A percentile compares a stretch with the other conserved stretches of the same genome.
These are phyloP conservation scores for Cenococcum geophilum DNA, from an alignment of 495 filamentous ascomycete species.

Conservation along the genomic window DNA sequence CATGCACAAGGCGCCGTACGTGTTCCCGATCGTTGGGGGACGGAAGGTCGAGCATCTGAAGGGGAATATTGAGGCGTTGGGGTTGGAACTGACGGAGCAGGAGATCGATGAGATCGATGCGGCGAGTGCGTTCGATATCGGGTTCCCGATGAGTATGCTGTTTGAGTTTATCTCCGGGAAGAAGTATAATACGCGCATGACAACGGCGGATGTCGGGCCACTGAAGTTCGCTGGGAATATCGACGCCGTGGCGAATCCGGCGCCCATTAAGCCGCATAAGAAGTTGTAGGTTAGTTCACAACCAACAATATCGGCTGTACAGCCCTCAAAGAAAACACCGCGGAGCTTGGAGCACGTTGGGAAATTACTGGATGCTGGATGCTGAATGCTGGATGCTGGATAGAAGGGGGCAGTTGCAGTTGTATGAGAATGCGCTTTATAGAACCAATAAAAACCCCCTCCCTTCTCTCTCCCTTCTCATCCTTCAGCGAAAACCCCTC, in stretches of 20 bases:
- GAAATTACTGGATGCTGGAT: too few relatives aligned
- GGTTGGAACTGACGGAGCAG: constrained; percentile 21
- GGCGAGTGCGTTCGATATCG: constrained; percentile 4
- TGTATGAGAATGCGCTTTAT: too few relatives aligned
- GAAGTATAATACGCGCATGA: constrained; percentile 6
- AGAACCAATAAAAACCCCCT: too few relatives aligned
- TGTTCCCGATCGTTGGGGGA: constrained; percentile 69
- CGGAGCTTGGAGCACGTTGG: too few relatives aligned
- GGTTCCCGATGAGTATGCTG: background rate
- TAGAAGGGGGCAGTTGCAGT: too few relatives aligned
- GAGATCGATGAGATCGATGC: constrained; percentile 27
- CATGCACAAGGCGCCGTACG: constrained; percentile 62
- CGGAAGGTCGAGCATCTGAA: constrained; percentile 62
- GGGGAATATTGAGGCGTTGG: constrained; percentile 45
- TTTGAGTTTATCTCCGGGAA: background rate
- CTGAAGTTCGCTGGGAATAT: background rate
- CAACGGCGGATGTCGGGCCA: background rate
- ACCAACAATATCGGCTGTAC: too few relatives aligned
- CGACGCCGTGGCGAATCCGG: background rate
- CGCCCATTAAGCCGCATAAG: background rate
- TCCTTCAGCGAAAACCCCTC: too few relatives aligned
- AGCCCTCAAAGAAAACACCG: too few relatives aligned
- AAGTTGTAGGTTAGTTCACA: background rate
- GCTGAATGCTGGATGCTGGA: too few relatives aligned
- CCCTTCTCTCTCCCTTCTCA: too few relatives aligned